These are phyloP conservation scores for Musa schizocarpa DNA, from an alignment of 176 grass and related monocot species.

Conservation along the genomic window DNA sequence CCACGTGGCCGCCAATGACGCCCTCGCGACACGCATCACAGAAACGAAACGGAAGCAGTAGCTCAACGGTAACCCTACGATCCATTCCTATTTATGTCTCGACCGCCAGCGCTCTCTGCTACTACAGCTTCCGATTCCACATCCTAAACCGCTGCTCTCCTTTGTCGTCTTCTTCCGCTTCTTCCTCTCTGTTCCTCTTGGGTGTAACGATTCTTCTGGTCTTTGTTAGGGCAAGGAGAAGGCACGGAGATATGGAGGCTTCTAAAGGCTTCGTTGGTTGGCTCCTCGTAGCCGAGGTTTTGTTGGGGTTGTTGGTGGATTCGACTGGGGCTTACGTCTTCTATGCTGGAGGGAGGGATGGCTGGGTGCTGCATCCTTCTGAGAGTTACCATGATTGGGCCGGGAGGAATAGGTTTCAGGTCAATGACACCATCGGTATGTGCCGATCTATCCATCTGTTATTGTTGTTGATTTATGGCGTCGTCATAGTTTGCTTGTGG, in stretches of 20 bases:
- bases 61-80: background rate
- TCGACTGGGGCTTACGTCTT: conserved; percentile 48
- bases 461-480: no score
- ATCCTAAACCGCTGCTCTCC: no score
- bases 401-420: conserved; percentile 54
- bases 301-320: conserved; percentile 18
- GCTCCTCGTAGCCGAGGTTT: background rate
- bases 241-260: background rate
- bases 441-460: background rate
- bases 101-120: no score
- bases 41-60: background rate
- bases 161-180: no score
- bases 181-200: no score
- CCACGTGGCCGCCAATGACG: background rate
- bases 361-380: conserved; percentile 61
- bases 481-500: no score
- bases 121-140: no score
- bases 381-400: conserved; percentile 83
- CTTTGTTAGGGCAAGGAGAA: no score
- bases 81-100: background rate
- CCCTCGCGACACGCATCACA: no score
- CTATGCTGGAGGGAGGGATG: conserved; percentile 56
- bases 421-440: conserved; percentile 73
- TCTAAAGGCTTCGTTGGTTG: background rate
- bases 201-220: no score